Percentiles rank a stretch among this genome's conserved stretches.
Evolutionary conservation across 805 yeast genomes (phyloP).

Genomic region (Yamadazyma olivae): DNA sequence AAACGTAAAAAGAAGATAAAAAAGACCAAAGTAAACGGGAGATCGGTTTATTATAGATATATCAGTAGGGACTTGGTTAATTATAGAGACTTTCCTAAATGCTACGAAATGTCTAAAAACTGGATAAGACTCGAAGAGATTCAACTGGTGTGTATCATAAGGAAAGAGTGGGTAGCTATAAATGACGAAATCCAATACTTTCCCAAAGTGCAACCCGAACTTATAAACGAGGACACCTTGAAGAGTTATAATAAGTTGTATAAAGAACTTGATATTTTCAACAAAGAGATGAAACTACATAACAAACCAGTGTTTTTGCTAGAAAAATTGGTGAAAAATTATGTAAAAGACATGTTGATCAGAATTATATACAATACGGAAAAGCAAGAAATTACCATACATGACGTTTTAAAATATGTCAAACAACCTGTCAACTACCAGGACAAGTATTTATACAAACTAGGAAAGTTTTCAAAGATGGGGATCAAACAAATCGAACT

Average conservation of each 20-base stretch:
- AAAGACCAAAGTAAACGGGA: not conserved
- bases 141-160: constrained; percentile 16
- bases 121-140: constrained; percentile 38
- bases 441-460: constrained; percentile 2
- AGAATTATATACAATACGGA: not conserved
- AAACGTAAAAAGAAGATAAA: constrained; percentile 1
- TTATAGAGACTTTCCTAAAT: constrained; percentile 49
- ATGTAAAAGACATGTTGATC: constrained; percentile 1
- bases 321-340: not conserved
- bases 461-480: constrained; percentile 1
- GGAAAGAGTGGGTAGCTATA: constrained; percentile 16
- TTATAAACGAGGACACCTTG: not conserved
- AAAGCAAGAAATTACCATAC: not conserved
- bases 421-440: not conserved
- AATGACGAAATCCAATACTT: constrained; percentile 10
- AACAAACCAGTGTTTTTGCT: not conserved
- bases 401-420: not conserved
- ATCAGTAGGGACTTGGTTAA: constrained; percentile 19
- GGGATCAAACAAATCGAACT: constrained; percentile 5
- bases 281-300: not conserved
- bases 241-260: not conserved
- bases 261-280: not conserved
- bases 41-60: constrained; percentile 1
- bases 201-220: not conserved
- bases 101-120: constrained; percentile 48